Evolutionary conservation across 164 flowering plant species (phyloP).

Genomic region (Taxillus chinensis): DNA sequence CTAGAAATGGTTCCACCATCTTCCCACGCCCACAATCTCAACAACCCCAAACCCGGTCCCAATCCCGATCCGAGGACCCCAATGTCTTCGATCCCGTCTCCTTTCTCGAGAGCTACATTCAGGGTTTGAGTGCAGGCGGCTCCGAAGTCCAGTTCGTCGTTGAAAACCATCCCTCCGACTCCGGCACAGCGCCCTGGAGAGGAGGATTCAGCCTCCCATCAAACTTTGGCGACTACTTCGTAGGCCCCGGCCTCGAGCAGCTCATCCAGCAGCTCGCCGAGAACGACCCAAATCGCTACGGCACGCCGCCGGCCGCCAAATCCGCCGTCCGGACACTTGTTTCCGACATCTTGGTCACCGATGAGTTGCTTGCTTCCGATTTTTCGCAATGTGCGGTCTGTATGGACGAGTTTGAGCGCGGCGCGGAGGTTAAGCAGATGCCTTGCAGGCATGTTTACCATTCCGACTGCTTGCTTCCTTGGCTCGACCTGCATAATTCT

Average conservation of each 20-base stretch:
- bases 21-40: conserved; percentile 9
- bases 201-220: conserved; percentile 26
- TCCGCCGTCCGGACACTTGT: conserved; percentile 40
- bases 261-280: conserved; percentile 90
- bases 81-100: conserved; percentile 45
- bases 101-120: conserved; percentile 54
- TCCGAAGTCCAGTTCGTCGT: conserved; percentile 66
- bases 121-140: conserved; percentile 41
- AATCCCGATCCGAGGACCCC: conserved; percentile 10
- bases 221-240: conserved; percentile 66
- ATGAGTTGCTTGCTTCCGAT: conserved; percentile 44
- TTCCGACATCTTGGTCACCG: conserved; percentile 35
- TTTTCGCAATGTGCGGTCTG: conserved; percentile 80
- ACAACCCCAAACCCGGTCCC: neutral
- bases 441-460: conserved; percentile 88
- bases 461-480: conserved; percentile 70
- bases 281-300: conserved; percentile 81
- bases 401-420: conserved; percentile 55
- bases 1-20: conserved; percentile 14
- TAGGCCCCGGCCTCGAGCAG: conserved; percentile 87
- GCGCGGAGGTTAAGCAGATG: conserved; percentile 58
- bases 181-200: neutral
- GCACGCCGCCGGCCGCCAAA: conserved; percentile 87
- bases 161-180: conserved; percentile 25
- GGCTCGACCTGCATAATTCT: conserved; percentile 84